These are phyloP conservation scores for Monosporascus sp. DNA, from an alignment of 2,329 filamentous ascomycete genomes.

Conservation along the genomic window DNA sequence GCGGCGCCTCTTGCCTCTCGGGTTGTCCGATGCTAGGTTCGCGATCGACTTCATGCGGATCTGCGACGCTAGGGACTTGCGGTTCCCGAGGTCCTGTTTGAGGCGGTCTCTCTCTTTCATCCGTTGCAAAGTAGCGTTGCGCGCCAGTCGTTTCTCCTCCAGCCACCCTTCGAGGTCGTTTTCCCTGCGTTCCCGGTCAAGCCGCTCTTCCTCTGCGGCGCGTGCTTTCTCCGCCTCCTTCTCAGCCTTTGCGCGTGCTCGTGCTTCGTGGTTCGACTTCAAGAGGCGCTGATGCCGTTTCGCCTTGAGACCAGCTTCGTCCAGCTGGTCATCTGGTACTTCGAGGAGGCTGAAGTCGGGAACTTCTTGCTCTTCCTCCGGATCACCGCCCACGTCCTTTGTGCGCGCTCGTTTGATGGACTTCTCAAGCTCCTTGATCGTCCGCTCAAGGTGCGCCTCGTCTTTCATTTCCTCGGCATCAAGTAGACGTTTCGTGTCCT, in stretches of 20 bases:
- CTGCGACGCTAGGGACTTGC: conserved; percentile 92
- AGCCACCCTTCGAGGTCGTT: conserved; percentile 86
- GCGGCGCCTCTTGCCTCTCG: conserved; percentile 75
- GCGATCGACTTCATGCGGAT: conserved; percentile 98
- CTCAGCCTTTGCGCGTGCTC: conserved; percentile 89
- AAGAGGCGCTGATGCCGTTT: conserved; percentile 89
- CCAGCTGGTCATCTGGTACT: conserved; percentile 83
- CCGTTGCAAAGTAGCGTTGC: conserved; percentile 65
- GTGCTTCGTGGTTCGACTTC: conserved; percentile 91
- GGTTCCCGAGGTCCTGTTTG: conserved; percentile 91
- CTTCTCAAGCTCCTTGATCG: conserved; percentile 84
- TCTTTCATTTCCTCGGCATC: conserved; percentile 92
- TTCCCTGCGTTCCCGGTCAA: conserved; percentile 77
- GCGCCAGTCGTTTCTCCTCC: conserved; percentile 69
- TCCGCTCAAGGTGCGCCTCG: conserved; percentile 76
- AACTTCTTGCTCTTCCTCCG: conserved; percentile 74
- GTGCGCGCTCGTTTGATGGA: conserved; percentile 85
- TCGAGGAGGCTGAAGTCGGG: conserved; percentile 87
- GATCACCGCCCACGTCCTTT: conserved; percentile 81
- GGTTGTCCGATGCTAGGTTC: conserved; percentile 86
- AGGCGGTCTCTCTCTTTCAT: conserved; percentile 92
- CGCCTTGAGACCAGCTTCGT: conserved; percentile 84
- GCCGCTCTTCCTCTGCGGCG: conserved; percentile 72
- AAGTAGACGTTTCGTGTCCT: conserved; percentile 79
- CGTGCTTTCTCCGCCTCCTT: conserved; percentile 90